phyloP scores from a whole-genome alignment of 352 stramenopile genomes.

The Globisporangium apiculatum region DNA sequence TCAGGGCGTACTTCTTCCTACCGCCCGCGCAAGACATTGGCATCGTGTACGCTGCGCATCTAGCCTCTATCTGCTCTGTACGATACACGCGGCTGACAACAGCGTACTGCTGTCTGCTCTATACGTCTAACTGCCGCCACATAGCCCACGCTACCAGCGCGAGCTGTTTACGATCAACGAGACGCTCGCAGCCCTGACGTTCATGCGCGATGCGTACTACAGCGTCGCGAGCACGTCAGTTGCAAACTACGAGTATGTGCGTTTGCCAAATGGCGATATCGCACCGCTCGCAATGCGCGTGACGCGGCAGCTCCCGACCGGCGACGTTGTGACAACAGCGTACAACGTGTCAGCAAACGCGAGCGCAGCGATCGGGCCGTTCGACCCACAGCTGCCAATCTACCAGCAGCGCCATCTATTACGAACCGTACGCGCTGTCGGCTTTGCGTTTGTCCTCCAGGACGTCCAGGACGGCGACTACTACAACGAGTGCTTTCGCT shows the following conservation, averaged over 20 bases:
- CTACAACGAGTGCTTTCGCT: constrained; percentile 84
- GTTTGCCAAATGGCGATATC: constrained; percentile 17
- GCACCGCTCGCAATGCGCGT: constrained; percentile 34
- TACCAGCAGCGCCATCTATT: constrained; percentile 39
- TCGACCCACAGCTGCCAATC: constrained; percentile 27
- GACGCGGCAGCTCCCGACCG: constrained; percentile 22
- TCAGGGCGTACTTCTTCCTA: constrained; percentile 79
- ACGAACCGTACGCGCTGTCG: constrained; percentile 34
- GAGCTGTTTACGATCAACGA: constrained; percentile 72
- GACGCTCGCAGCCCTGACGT: constrained; percentile 52
- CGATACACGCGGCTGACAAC: background rate
- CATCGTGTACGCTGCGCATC: constrained; percentile 25
- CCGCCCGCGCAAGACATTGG: constrained; percentile 46
- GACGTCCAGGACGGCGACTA: constrained; percentile 70
- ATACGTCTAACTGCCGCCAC: background rate
- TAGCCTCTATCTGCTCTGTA: background rate
- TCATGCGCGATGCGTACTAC: constrained; percentile 74
- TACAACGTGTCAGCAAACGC: constrained; percentile 40
- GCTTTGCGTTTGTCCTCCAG: constrained; percentile 50
- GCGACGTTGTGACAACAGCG: constrained; percentile 19
- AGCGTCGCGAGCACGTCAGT: constrained; percentile 56
- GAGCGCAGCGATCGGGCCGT: constrained; percentile 39
- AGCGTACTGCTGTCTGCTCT: background rate
- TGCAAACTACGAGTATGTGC: constrained; percentile 77
- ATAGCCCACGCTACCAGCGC: constrained; percentile 49